Conservation (phyloP, 495 filamentous ascomycete genomes). For the Hypoxylon intermedium region DNA sequence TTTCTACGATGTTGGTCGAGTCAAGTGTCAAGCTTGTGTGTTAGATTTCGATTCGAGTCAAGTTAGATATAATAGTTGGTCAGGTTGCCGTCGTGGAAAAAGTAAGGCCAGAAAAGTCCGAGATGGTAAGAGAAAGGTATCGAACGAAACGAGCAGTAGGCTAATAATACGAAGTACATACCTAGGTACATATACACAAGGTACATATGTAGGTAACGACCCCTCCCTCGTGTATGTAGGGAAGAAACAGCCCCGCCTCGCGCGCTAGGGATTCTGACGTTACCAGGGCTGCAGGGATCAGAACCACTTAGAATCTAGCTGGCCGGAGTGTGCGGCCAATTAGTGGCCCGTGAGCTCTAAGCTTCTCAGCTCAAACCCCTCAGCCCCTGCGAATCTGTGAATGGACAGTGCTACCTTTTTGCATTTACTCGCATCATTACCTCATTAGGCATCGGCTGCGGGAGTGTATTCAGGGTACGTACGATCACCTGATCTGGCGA, state of each 20-base stretch:
- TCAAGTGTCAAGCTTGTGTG: too few species aligned
- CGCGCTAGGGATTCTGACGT: slow-evolving; percentile 31
- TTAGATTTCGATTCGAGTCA: not conserved
- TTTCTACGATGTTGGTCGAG: not conserved
- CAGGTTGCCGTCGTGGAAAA: too few species aligned
- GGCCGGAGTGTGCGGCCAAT: slow-evolving; percentile 10
- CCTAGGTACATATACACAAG: too few species aligned
- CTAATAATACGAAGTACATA: not conserved
- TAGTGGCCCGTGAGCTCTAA: slow-evolving; percentile 24
- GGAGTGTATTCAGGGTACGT: not conserved
- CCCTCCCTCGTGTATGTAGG: too few species aligned
- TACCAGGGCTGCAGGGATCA: slow-evolving; percentile 23
- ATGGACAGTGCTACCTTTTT: not conserved
- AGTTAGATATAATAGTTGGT: not conserved
- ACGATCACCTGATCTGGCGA: too few species aligned
- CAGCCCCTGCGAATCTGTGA: slow-evolving; percentile 18
- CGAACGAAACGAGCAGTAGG: not conserved
- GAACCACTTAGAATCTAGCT: slow-evolving; percentile 12
- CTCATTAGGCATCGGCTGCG: slow-evolving; percentile 5
- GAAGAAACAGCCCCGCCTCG: slow-evolving; percentile 9
- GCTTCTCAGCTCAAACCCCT: slow-evolving; percentile 21
- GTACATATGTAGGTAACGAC: too few species aligned
- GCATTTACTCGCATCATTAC: slow-evolving; percentile 9
- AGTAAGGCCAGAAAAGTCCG: too few species aligned
- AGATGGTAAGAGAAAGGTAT: not conserved